phyloP scores from a whole-genome alignment of 2,329 filamentous ascomycete genomes.

The Trichoderma lentiforme region DNA sequence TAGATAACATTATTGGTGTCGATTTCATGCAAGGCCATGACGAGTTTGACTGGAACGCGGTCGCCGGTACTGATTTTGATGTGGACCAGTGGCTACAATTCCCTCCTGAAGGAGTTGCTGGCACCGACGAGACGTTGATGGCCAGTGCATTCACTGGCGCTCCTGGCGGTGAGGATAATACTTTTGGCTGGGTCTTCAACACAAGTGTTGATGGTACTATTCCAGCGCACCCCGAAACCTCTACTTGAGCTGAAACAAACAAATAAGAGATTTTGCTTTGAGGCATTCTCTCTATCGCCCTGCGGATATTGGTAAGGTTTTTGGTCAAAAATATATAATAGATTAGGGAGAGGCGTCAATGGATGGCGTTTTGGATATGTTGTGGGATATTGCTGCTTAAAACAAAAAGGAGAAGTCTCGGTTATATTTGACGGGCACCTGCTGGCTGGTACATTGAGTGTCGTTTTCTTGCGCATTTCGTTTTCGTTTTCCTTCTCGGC shows the following conservation, averaged over 20 bases:
- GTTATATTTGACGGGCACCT: background rate
- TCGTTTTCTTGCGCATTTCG: background rate
- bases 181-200: slow-evolving; percentile 30
- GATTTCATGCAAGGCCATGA: slow-evolving; percentile 47
- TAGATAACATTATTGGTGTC: slow-evolving; percentile 40
- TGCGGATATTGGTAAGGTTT: background rate
- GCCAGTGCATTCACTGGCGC: slow-evolving; percentile 31
- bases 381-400: background rate
- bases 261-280: background rate
- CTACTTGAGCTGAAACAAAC: background rate
- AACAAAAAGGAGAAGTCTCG: background rate
- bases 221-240: background rate
- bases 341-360: background rate
- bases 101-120: slow-evolving; percentile 47
- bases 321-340: background rate
- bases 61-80: slow-evolving; percentile 52
- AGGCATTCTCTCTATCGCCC: background rate
- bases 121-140: slow-evolving; percentile 37
- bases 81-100: slow-evolving; percentile 60
- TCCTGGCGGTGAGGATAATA: slow-evolving; percentile 26
- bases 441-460: background rate
- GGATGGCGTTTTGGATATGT: background rate
- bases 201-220: slow-evolving; percentile 24
- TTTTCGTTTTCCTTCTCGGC: background rate
- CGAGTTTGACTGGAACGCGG: slow-evolving; percentile 53